Base-by-base conservation (phyloP, 1,284 basidiomycete species). In the Apiotrichum domesticum region DNA sequence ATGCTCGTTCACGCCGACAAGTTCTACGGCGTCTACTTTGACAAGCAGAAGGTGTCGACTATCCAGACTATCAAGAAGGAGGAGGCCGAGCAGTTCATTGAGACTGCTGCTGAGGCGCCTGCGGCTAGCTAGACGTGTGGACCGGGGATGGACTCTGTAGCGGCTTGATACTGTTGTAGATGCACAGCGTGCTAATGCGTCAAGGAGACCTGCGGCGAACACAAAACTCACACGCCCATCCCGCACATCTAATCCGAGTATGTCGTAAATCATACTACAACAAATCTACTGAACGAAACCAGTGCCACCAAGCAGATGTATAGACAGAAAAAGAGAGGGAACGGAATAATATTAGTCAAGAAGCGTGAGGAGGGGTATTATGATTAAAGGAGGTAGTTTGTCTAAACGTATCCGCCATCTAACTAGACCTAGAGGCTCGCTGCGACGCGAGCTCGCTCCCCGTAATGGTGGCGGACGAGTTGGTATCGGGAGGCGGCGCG, bases 1-100 rank as follows among this genome's bases (percentile, higher is more conserved):
- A 92, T 98, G 88, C 61, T 62, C 35, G 50, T 46, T 21, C 87
- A 89, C 2, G 93, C 94, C 0, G 91, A 96, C 75, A 91, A 94
- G 71, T 96, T 94, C 73, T 98, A 97, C 64, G 96, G 96, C n/a
- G 96, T 99, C n/a, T 80, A 96, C 61, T 98, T 98, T 79, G 92
- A 95, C 75, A 90, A 88, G 65, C 88, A 94, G 70, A 98, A 98
- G 77, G 79, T 98, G 61, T 90, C 88, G 51, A 75, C 73, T 14
- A 74, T 77, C 48, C 53, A 63, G 49, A 72, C 71, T 21, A 75
- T 77, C 48, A 64, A 67, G 54, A 63, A 65, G 51, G 72, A 75
- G 29, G 67, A 73, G 56, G 75, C 75, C 43, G 68, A 72, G 50
- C 60, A 72, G 58, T 77, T 77, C 54, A 58, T 62, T 49, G 60